Conservation (phyloP, 306 rosid genomes). For the Chamaecrista fasciculata region DNA sequence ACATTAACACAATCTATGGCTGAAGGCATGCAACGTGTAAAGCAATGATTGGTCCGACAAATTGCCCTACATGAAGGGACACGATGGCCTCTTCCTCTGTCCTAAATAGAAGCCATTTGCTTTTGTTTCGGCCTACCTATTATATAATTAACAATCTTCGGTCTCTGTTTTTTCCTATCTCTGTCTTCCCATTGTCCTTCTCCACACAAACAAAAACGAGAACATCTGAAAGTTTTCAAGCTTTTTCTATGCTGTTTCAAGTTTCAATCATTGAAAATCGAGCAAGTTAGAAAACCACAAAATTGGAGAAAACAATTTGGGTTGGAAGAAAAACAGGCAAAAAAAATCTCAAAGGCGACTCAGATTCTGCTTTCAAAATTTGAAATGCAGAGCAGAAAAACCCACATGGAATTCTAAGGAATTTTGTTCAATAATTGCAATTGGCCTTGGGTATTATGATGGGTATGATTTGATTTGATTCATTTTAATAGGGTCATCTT, state of each 20-base stretch:
- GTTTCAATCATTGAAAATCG: too few species aligned
- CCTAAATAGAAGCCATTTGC: constrained; percentile 36
- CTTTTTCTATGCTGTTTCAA: neutral
- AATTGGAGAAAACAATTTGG: neutral
- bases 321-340: neutral
- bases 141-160: neutral
- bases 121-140: constrained; percentile 29
- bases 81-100: constrained; percentile 28
- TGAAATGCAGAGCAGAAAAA: neutral
- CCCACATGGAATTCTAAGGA: neutral
- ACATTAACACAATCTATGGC: neutral
- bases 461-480: neutral
- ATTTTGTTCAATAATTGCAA: neutral
- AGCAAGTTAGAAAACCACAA: too few species aligned
- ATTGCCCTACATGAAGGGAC: neutral
- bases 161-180: constrained; percentile 4
- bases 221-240: neutral
- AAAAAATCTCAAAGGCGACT: neutral
- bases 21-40: constrained; percentile 26
- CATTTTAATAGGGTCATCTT: neutral
- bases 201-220: neutral
- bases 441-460: neutral
- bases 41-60: constrained; percentile 2
- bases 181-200: neutral
- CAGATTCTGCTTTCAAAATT: neutral